phyloP scores from a whole-genome alignment of 495 filamentous ascomycete species.

The Lasiosphaeria hispida region DNA sequence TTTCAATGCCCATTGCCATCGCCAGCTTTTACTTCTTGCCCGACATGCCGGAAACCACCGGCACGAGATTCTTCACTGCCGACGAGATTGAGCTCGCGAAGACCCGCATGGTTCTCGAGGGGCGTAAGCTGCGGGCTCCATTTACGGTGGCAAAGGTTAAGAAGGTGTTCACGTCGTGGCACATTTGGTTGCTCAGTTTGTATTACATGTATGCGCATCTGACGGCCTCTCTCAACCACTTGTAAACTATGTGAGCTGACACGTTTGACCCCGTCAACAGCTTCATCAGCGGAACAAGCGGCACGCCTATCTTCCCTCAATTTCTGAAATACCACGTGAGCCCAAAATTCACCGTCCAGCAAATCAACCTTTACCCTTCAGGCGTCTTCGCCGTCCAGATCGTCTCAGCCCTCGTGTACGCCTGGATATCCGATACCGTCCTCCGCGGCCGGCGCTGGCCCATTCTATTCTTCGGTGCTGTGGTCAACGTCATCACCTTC shows the following conservation, averaged over 20 bases:
- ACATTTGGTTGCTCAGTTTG: conserved; percentile 36
- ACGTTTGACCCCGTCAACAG: too few species aligned
- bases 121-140: conserved; percentile 35
- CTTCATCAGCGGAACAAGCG: too few species aligned
- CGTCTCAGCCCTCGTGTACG: conserved; percentile 41
- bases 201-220: neutral
- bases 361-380: conserved; percentile 46
- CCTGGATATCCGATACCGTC: conserved; percentile 49
- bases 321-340: conserved; percentile 34
- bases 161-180: conserved; percentile 43
- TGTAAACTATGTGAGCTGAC: too few species aligned
- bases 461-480: conserved; percentile 38
- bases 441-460: conserved; percentile 56
- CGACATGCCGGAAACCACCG: conserved; percentile 59
- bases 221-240: too few species aligned
- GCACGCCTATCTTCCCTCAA: neutral
- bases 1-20: conserved; percentile 49
- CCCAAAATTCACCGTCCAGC: conserved; percentile 34
- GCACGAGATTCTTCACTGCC: conserved; percentile 47
- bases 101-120: conserved; percentile 46
- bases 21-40: conserved; percentile 60
- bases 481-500: conserved; percentile 39
- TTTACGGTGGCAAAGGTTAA: conserved; percentile 41
- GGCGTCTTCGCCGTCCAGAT: conserved; percentile 44
- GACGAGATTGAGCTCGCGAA: conserved; percentile 27